phyloP scores from a whole-genome alignment of 2,329 filamentous ascomycete species.

The Orbilia ellipsospora region DNA sequence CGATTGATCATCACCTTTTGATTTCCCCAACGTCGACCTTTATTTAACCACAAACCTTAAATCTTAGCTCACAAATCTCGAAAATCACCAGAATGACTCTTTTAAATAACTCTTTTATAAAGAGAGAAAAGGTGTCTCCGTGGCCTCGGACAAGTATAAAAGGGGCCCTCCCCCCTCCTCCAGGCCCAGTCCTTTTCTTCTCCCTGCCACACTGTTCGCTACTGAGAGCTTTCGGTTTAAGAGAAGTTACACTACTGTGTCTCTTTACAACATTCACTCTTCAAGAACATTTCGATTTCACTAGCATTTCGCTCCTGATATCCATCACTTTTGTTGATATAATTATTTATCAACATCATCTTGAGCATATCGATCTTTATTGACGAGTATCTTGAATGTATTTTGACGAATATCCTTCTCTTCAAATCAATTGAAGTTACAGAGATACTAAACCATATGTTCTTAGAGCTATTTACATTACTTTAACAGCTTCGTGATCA shows the following conservation, averaged over 20 bases:
- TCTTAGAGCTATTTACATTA: too few species aligned
- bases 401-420: neutral
- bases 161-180: conserved; percentile 1
- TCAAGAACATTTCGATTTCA: neutral
- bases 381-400: neutral
- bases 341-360: neutral
- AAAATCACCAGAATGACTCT: too few species aligned
- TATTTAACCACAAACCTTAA: too few species aligned
- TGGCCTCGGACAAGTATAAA: conserved; percentile 32
- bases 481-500: neutral
- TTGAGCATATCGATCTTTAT: neutral
- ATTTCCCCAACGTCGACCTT: too few species aligned
- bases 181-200: neutral
- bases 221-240: neutral
- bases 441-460: too few species aligned
- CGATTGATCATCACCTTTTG: neutral
- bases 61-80: too few species aligned
- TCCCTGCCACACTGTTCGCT: neutral
- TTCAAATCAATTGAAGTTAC: neutral
- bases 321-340: too few species aligned
- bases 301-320: too few species aligned
- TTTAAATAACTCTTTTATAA: neutral
- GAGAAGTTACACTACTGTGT: neutral
- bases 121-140: neutral
- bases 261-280: neutral